phyloP scores from a whole-genome alignment of 805 yeast species.

The Pichia rugopelliculosa region DNA sequence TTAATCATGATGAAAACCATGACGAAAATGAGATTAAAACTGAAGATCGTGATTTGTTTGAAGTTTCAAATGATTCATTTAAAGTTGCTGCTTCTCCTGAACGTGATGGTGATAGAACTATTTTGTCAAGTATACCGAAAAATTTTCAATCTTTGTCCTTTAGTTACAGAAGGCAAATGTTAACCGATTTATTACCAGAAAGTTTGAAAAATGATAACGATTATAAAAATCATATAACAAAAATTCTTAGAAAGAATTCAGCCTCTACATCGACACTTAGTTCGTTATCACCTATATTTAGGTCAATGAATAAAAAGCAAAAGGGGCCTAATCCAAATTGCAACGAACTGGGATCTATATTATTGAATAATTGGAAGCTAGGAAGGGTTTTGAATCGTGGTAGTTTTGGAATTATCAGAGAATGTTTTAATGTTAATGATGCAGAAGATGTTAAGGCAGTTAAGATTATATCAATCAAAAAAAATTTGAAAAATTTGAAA shows the following conservation, averaged over 20 bases:
- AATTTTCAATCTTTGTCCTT: conserved; percentile 46
- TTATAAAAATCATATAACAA: conserved; percentile 26
- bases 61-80: conserved; percentile 17
- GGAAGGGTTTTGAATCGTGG: conserved; percentile 82
- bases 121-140: conserved; percentile 39
- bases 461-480: conserved; percentile 24
- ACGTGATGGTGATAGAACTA: conserved; percentile 33
- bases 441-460: conserved; percentile 21
- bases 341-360: conserved; percentile 63
- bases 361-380: conserved; percentile 45
- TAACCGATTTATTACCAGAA: conserved; percentile 25
- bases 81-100: conserved; percentile 27
- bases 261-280: conserved; percentile 10
- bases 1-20: neutral
- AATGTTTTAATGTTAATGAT: conserved; percentile 16
- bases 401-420: conserved; percentile 79
- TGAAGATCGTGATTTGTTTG: conserved; percentile 5
- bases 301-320: conserved; percentile 7
- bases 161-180: conserved; percentile 38
- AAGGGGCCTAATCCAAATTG: conserved; percentile 9
- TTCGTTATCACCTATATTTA: conserved; percentile 16
- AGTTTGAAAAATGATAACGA: conserved; percentile 21
- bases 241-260: conserved; percentile 24
- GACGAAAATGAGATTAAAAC: neutral
- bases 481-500: conserved; percentile 40